A percentile compares a stretch with the other conserved stretches of the same genome.
phyloP scores from a whole-genome alignment of 2,329 filamentous ascomycete genomes.

The Hypomyces rosellus region DNA sequence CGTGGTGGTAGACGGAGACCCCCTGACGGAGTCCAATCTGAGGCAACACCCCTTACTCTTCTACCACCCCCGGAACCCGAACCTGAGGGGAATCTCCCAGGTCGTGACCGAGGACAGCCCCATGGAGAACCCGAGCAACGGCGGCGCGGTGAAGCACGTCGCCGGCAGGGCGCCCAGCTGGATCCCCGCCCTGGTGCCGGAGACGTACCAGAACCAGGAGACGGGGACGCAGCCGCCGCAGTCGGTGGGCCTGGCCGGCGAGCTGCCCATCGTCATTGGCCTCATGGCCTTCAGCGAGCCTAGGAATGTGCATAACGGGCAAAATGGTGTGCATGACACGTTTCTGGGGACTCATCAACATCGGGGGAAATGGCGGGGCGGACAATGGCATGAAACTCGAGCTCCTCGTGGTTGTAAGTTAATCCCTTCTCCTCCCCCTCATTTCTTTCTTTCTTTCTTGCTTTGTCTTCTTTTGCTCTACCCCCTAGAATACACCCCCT shows the following conservation, averaged over 20 bases:
- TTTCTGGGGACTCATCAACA: conserved; percentile 19
- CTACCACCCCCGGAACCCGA: background rate
- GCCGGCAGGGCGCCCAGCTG: conserved; percentile 28
- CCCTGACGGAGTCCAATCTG: background rate
- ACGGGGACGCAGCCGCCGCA: background rate
- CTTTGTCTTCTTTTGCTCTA: background rate
- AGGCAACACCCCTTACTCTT: conserved; percentile 2
- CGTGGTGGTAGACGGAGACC: conserved; percentile 19
- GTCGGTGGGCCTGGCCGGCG: conserved; percentile 31
- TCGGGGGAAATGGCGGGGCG: conserved; percentile 19
- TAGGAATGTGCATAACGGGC: background rate
- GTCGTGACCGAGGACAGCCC: conserved; percentile 17
- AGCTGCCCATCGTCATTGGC: conserved; percentile 32
- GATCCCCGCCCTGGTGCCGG: conserved; percentile 33
- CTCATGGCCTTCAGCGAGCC: conserved; percentile 32
- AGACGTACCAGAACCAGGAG: conserved; percentile 20
- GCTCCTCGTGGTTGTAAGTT: conserved; percentile 23
- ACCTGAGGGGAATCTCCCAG: conserved; percentile 22
- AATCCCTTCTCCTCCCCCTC: background rate
- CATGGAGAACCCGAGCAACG: conserved; percentile 10
- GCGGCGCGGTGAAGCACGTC: conserved; percentile 20
- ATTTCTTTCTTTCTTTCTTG: no score
- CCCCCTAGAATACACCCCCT: background rate
- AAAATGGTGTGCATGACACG: conserved; percentile 12
- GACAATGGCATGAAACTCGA: conserved; percentile 17